These are phyloP conservation scores for Blepharisma stoltei DNA, from an alignment of 73 alveolate genomes.

Conservation along the genomic window DNA sequence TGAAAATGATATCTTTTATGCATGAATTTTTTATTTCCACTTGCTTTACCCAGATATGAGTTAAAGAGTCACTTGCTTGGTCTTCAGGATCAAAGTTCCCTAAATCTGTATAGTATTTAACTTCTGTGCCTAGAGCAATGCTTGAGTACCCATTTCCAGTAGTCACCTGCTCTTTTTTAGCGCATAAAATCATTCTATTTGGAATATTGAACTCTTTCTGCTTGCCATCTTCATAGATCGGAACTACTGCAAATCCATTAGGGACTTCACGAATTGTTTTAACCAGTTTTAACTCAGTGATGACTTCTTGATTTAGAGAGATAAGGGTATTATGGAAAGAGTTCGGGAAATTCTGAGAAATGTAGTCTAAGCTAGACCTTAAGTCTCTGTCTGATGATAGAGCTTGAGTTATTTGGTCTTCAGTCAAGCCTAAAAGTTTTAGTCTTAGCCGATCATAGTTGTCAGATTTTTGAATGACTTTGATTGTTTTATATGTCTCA, in stretches of 20 bases:
- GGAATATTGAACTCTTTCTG: neutral
- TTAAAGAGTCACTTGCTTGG: no score
- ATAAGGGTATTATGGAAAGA: neutral
- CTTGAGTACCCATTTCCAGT: conserved; percentile 4
- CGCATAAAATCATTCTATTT: neutral
- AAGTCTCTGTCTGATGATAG: no score
- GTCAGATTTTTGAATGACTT: neutral
- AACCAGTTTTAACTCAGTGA: neutral
- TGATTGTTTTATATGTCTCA: neutral
- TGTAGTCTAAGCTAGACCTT: no score
- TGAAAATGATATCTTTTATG: no score
- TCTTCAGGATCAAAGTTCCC: no score
- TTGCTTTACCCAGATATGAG: no score
- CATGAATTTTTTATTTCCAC: no score
- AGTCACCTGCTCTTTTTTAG: neutral
- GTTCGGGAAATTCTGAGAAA: neutral
- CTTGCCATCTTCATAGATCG: neutral
- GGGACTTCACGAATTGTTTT: neutral
- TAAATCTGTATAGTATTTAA: neutral
- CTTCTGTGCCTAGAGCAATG: neutral
- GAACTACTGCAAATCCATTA: neutral
- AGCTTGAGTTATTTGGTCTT: conserved; percentile 2
- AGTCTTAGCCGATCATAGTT: neutral
- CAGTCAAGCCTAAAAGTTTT: neutral
- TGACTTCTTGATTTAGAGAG: neutral